Evolutionary conservation across 352 stramenopile species (phyloP).

Genomic region (Globisporangium acanthophoron): DNA sequence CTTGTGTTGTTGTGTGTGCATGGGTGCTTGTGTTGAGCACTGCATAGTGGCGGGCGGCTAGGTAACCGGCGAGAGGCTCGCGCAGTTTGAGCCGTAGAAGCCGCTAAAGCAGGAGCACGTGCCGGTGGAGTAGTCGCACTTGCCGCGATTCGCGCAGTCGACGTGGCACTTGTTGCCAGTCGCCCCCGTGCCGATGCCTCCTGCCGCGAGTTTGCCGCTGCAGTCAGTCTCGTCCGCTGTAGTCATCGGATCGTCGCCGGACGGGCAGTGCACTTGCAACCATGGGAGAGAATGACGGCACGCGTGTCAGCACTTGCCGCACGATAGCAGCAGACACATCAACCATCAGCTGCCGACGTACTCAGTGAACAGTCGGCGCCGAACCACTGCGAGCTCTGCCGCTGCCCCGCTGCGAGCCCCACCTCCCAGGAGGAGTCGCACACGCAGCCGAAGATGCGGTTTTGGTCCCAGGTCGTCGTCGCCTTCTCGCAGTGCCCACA

Average conservation of each 20-base stretch:
- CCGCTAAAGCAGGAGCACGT: conserved; percentile 65
- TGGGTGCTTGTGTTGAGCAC: neutral
- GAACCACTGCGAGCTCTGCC: conserved; percentile 86
- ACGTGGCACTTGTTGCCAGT: conserved; percentile 64
- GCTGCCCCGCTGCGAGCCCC: conserved; percentile 60
- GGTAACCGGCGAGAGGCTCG: conserved; percentile 52
- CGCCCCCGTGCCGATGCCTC: conserved; percentile 29
- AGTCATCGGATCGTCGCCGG: conserved; percentile 84
- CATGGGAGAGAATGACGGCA: neutral
- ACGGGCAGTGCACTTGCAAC: conserved; percentile 70
- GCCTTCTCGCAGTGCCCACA: conserved; percentile 9
- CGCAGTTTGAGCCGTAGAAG: conserved; percentile 79
- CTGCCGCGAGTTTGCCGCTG: conserved; percentile 30
- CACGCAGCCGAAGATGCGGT: conserved; percentile 68
- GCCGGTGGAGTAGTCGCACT: conserved; percentile 65
- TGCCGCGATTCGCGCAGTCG: conserved; percentile 71
- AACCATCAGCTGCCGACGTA: conserved; percentile 12
- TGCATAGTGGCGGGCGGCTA: neutral
- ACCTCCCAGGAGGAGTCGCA: conserved; percentile 78
- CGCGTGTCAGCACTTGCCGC: neutral
- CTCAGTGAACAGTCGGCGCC: conserved; percentile 79
- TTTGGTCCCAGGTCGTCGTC: conserved; percentile 71
- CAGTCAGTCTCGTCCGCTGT: conserved; percentile 84
- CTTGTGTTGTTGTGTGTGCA: neutral
- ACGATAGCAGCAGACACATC: neutral